Evolutionary conservation across 129 eudicot genomes (phyloP).

Genomic region (Logfia minima): DNA sequence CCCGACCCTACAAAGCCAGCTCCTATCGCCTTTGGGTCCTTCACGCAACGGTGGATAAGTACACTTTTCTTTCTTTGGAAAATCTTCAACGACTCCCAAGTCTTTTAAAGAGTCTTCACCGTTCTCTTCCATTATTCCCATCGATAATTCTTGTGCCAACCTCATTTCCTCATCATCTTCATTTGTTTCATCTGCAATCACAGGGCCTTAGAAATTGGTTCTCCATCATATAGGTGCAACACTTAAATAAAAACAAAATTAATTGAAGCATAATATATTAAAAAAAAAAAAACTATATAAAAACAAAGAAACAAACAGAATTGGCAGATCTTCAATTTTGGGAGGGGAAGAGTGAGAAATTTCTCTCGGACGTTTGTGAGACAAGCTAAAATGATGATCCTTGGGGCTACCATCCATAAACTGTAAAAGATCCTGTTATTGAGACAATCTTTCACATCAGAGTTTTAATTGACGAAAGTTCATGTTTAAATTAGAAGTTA

Average conservation of each 20-base stretch:
- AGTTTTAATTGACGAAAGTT: not conserved
- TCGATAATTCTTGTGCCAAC: conserved; percentile 66
- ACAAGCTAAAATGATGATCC: conserved; percentile 52
- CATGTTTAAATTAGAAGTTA: not conserved
- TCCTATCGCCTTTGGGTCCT: conserved; percentile 72
- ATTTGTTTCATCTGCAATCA: conserved; percentile 43
- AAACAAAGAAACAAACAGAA: not conserved
- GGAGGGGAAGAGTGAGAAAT: conserved; percentile 39
- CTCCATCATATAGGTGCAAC: not conserved
- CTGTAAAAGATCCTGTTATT: conserved; percentile 66
- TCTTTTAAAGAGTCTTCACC: conserved; percentile 33
- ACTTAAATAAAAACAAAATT: not conserved
- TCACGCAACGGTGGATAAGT: conserved; percentile 70
- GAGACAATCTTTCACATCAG: conserved; percentile 15
- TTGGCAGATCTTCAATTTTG: conserved; percentile 40
- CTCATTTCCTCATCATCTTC: conserved; percentile 74
- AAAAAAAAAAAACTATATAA: not conserved
- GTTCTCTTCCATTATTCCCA: conserved; percentile 47
- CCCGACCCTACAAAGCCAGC: conserved; percentile 74
- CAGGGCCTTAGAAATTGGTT: not conserved
- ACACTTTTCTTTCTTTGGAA: conserved; percentile 30
- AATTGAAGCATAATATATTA: not conserved
- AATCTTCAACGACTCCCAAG: conserved; percentile 29
- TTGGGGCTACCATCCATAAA: conserved; percentile 81
- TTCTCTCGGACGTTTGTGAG: conserved; percentile 72